These are phyloP conservation scores for Sugiyamaella xylanicola DNA, from an alignment of 1,139 yeast species.

Conservation along the genomic window DNA sequence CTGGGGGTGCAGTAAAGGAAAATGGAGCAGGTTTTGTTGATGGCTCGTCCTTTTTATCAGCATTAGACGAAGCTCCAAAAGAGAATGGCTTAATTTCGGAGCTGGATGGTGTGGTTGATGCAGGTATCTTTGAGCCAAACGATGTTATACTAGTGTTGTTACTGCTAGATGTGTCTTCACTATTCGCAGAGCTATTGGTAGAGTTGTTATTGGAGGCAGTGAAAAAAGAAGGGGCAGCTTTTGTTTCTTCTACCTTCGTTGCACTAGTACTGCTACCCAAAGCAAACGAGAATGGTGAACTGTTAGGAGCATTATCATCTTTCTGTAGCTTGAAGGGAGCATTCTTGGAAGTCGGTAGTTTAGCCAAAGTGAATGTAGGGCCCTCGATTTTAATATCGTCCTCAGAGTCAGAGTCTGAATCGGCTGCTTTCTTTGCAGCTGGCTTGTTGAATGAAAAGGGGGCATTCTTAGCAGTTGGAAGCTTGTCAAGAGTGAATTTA, in stretches of 20 bases:
- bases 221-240: background rate
- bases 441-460: conserved; percentile 47
- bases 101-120: conserved; percentile 23
- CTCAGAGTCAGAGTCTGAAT: conserved; percentile 30
- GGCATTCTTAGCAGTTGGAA: conserved; percentile 59
- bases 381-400: conserved; percentile 30
- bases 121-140: conserved; percentile 19
- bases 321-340: conserved; percentile 27
- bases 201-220: background rate
- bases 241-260: background rate
- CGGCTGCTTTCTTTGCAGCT: conserved; percentile 15
- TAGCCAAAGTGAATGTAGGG: conserved; percentile 31
- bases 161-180: background rate
- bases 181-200: background rate
- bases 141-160: conserved; percentile 30
- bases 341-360: conserved; percentile 28
- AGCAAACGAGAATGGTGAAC: conserved; percentile 30
- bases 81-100: too few relatives aligned
- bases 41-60: conserved; percentile 1
- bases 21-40: conserved; percentile 22
- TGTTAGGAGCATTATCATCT: conserved; percentile 18
- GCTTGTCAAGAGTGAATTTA: conserved; percentile 52
- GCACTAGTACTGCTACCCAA: conserved; percentile 10
- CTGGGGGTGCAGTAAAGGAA: conserved; percentile 18
- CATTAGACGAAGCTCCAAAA: conserved; percentile 38